Conservation (phyloP, 2,329 filamentous ascomycete genomes). For the Eurotiales sp. region DNA sequence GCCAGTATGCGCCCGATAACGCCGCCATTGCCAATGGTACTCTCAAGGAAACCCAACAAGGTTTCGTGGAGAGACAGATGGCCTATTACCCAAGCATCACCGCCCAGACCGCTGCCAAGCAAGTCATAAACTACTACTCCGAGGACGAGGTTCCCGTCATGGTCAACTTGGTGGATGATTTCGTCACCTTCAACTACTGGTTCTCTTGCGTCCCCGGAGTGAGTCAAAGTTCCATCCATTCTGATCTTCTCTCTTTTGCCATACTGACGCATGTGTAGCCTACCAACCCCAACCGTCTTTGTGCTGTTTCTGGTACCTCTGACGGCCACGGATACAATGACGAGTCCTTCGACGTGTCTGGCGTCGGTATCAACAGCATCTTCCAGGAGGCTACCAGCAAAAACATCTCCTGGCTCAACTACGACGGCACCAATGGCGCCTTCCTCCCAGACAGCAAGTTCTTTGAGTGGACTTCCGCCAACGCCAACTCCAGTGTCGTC, state of each 20-base stretch:
- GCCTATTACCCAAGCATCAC: slow-evolving; percentile 30
- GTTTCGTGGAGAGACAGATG: slow-evolving; percentile 43
- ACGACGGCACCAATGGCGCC: slow-evolving; percentile 28
- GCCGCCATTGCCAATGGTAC: slow-evolving; percentile 30
- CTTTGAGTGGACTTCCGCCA: slow-evolving; percentile 32
- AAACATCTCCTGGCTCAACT: slow-evolving; percentile 34
- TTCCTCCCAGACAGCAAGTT: slow-evolving; percentile 28
- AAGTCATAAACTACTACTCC: slow-evolving; percentile 46
- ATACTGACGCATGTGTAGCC: slow-evolving; percentile 26
- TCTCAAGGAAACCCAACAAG: slow-evolving; percentile 29
- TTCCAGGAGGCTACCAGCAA: slow-evolving; percentile 38
- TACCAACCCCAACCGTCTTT: slow-evolving; percentile 43
- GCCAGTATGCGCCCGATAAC: slow-evolving; percentile 39
- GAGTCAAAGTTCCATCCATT: slow-evolving; percentile 20
- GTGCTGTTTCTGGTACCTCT: slow-evolving; percentile 29
- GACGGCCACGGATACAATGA: slow-evolving; percentile 33
- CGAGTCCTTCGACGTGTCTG: slow-evolving; percentile 25
- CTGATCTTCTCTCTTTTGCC: neutral
- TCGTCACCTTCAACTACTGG: slow-evolving; percentile 45
- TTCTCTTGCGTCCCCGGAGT: slow-evolving; percentile 42
- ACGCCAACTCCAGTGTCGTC: slow-evolving; percentile 26
- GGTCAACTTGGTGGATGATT: slow-evolving; percentile 39
- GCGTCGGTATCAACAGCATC: slow-evolving; percentile 32
- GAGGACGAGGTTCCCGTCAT: slow-evolving; percentile 43
- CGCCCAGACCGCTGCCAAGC: slow-evolving; percentile 31